Base-by-base conservation (phyloP, 768 basidiomycete species). In the Xerocomellus amylosporus region DNA sequence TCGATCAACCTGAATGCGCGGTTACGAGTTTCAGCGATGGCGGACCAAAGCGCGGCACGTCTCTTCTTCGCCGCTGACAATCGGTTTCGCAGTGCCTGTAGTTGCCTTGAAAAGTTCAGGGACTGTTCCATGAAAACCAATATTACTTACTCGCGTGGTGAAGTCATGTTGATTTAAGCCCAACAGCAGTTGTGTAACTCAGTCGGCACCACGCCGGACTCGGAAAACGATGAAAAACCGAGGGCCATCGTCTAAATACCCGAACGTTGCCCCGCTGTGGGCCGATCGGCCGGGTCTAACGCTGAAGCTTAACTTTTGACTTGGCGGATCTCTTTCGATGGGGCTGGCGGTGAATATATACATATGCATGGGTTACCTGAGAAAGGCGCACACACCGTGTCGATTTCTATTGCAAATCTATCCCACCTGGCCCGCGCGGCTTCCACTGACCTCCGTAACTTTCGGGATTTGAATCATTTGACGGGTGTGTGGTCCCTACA, bases 301-400 rank as follows among this genome's bases (percentile, higher is more conserved):
- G 34, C 48, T 40, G 20, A 45, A 51, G 46, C 45, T 54, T 49
- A 45, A 36, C 30, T 41, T 53, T 54, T 47, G 31, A 34, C 19
- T 24, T 47, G 33, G 43, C 30, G 20, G 30, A 47, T 40, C 28
- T 28, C 47, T 17, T 45, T 26, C 15, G 2, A n/a, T 28, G 26
- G 17, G 19, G 34, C 19, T 40, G 20, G 19, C 9, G 19, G 48
- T 30, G 19, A 42, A 26, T 2, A 12, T n/a, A 20, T 12, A 38
- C 31, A 20, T 14, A 38, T 31, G 2, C 24, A 26, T 47, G 12
- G 31, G 30, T 42, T 12, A n/a, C 31, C 33, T 52, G 50, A 40
- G 51, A 55, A 65, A 33, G 20, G 30, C 28, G 6, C 22, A 31
- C 36, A n/a, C 31, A 20, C 12, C 17, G 15, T 28, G 41, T 39